Conservation (phyloP, 495 filamentous ascomycete genomes). For the Xylaria cubensis region DNA sequence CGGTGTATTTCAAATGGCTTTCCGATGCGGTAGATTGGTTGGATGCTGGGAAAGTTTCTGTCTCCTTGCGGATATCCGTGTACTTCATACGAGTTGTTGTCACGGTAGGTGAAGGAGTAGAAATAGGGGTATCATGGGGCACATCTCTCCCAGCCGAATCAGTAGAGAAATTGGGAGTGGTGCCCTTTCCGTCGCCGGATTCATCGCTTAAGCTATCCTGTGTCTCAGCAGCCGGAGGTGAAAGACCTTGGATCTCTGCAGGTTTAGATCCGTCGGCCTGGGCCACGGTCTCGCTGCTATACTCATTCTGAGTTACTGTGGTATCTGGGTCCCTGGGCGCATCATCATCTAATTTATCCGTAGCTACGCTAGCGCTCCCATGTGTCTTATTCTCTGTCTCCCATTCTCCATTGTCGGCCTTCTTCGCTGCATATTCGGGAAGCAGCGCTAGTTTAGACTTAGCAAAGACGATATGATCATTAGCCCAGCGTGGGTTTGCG, state of each 20-base stretch:
- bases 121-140: slow-evolving; percentile 5
- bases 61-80: slow-evolving; percentile 29
- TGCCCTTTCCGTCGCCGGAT: not conserved
- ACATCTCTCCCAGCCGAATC: not conserved
- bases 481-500: slow-evolving; percentile 34
- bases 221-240: not conserved
- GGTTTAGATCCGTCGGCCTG: not conserved
- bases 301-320: not conserved
- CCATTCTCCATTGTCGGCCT: slow-evolving; percentile 33
- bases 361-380: not conserved
- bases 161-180: not conserved
- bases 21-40: not conserved
- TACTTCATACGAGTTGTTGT: slow-evolving; percentile 20
- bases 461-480: slow-evolving; percentile 37
- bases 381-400: slow-evolving; percentile 10
- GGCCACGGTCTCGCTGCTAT: not conserved
- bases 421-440: slow-evolving; percentile 35
- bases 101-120: not conserved
- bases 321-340: slow-evolving; percentile 24
- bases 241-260: not conserved
- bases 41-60: not conserved
- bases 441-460: slow-evolving; percentile 32
- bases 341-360: slow-evolving; percentile 3
- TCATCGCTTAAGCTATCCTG: not conserved
- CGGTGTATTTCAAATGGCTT: slow-evolving; percentile 15